Percentiles rank a stretch among this genome's conserved stretches.
Conservation (phyloP, 2,329 filamentous ascomycete genomes). For the Phyllosticta citriasiana region DNA sequence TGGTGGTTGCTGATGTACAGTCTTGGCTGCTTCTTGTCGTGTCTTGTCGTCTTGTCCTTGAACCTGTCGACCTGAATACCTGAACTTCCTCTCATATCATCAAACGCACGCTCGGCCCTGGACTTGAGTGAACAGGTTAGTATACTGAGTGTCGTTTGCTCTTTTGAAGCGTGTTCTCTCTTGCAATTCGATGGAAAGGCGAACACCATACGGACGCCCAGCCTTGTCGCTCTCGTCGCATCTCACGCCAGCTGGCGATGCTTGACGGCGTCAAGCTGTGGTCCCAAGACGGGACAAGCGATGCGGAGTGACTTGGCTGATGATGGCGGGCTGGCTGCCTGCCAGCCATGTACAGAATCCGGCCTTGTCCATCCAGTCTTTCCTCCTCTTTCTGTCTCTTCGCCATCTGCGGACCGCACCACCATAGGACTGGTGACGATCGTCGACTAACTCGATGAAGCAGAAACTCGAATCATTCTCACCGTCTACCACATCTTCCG, state of each 20-base stretch:
- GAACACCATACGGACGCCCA: not conserved
- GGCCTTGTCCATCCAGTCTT: not conserved
- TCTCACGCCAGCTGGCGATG: not conserved
- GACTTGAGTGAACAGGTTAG: too few species aligned
- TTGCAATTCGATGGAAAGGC: too few species aligned
- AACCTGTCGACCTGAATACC: too few species aligned
- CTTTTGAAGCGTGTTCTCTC: too few species aligned
- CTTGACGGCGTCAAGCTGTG: not conserved
- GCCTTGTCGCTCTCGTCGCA: not conserved
- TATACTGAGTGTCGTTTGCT: too few species aligned
- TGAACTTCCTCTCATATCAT: too few species aligned
- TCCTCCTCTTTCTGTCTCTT: not conserved
- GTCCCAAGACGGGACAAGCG: not conserved
- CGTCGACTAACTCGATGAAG: not conserved
- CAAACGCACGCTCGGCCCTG: too few species aligned
- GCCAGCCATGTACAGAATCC: too few species aligned
- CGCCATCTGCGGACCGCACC: too few species aligned
- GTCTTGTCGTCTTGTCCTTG: not conserved
- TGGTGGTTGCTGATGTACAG: not conserved
- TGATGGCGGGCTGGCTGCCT: not conserved
- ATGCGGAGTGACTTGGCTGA: not conserved
- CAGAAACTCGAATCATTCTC: not conserved
- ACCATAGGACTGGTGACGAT: not conserved
- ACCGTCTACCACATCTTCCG: not conserved
- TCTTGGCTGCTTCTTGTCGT: not conserved